phyloP scores from a whole-genome alignment of 2,329 filamentous ascomycete species.

The Ophiostoma ulmi region DNA sequence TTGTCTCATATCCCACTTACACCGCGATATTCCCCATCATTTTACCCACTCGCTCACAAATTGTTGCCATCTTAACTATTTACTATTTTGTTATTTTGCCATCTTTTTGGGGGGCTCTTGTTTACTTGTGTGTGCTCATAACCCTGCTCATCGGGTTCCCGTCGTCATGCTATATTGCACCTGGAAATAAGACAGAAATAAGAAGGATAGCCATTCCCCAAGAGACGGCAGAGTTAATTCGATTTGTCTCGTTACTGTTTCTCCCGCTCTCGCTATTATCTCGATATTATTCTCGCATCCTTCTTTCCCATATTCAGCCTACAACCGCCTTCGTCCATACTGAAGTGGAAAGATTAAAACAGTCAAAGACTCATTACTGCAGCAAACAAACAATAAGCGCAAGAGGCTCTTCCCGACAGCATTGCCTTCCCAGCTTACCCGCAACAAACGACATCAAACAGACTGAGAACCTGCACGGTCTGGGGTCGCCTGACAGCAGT shows the following conservation, averaged over 20 bases:
- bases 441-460: neutral
- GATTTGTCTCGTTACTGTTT: neutral
- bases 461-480: too few relatives aligned
- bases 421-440: neutral
- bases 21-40: neutral
- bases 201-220: neutral
- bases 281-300: neutral
- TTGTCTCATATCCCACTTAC: conserved; percentile 12
- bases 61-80: conserved; percentile 12
- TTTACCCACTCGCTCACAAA: conserved; percentile 15
- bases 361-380: neutral
- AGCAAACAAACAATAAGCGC: neutral
- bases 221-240: neutral
- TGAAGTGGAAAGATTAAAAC: neutral
- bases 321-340: neutral
- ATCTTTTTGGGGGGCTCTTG: neutral
- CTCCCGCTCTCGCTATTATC: neutral
- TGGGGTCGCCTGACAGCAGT: too few relatives aligned
- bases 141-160: neutral
- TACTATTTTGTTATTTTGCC: neutral
- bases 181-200: neutral
- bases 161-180: neutral
- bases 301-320: neutral
- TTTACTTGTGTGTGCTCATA: conserved; percentile 11
- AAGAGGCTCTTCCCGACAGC: neutral